Evolutionary conservation across 2,329 filamentous ascomycete genomes (phyloP).

Genomic region (Clonostachys solani): DNA sequence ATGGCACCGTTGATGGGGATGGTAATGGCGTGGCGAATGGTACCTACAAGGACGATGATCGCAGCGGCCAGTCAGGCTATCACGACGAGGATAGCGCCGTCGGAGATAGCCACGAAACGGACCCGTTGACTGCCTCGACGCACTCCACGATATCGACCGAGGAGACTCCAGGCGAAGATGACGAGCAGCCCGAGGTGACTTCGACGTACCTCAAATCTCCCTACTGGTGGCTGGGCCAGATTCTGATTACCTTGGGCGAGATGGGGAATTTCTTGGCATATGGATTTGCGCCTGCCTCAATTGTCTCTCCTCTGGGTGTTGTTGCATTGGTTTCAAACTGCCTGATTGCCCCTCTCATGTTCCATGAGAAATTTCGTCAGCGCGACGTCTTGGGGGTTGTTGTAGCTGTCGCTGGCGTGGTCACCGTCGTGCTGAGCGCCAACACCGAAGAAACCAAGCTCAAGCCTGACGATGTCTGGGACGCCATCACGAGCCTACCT

Average conservation of each 20-base stretch:
- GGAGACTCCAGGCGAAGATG: conserved; percentile 8
- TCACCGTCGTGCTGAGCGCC: conserved; percentile 89
- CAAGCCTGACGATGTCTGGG: conserved; percentile 85
- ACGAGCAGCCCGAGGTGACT: conserved; percentile 36
- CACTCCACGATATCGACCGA: conserved; percentile 28
- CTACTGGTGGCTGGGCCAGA: conserved; percentile 94
- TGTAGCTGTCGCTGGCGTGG: conserved; percentile 80
- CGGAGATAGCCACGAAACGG: conserved; percentile 32
- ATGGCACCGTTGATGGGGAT: conserved; percentile 23
- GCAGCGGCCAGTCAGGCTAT: conserved; percentile 18
- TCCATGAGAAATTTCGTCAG: conserved; percentile 83
- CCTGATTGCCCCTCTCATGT: conserved; percentile 88
- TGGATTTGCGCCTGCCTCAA: conserved; percentile 94
- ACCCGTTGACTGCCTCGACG: conserved; percentile 48
- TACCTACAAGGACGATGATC: conserved; percentile 17
- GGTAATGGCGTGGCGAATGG: conserved; percentile 13
- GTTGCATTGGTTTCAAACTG: conserved; percentile 96
- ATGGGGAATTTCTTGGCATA: conserved; percentile 96
- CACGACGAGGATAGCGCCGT: conserved; percentile 2
- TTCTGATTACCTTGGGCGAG: conserved; percentile 90
- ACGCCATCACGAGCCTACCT: conserved; percentile 78
- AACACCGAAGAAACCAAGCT: conserved; percentile 86
- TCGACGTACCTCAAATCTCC: conserved; percentile 83
- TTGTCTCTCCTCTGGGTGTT: conserved; percentile 94
- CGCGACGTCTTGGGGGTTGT: conserved; percentile 86